Evolutionary conservation across 139 green algal genomes (phyloP), one percentile per base, ranked within the genome.

Genomic region (Coccomyxa sp.): DNA sequence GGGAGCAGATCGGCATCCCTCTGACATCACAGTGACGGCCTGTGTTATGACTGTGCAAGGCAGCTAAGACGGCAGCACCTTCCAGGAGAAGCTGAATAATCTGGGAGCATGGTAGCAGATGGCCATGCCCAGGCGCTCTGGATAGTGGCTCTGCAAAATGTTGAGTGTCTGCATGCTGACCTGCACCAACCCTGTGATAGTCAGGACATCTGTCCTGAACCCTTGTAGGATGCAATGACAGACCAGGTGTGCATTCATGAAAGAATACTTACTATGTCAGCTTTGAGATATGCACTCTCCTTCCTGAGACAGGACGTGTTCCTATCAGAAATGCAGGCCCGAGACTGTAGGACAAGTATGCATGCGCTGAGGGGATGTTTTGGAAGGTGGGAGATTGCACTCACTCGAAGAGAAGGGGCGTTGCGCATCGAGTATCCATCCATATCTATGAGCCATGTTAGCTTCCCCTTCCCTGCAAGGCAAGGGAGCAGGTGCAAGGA

Each of bases 1-100:
- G 18, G 12, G 55, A 64, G 8, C 24, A 58, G 0, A n/a, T 7
- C 72, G 55, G 35, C 29, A 33, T 50, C 16, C 71, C 0, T 58
- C 73, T 39, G 18, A 31, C 5, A 64, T 64, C 18, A 6, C 50
- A 18, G 50, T n/a, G n/a, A n/a, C 50, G 27, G 2, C 27, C 18
- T 6, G 35, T 37, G 0, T 36, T 69, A n/a, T 24, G 54, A 80
- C 5, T 64, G 5, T 64, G 50, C 22, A 31, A 64, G 27, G 41
- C 8, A 58, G 39, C 27, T 14, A 24, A 40, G 0, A 50, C 40
- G 16, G 27, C 29, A 78, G 2, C 39, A 93, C 88, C 86, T 89
- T 93, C 91, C 89, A 97, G 9, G 87, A 91, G 27, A 95, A 39
- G 34, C 84, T 82, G 86, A 97, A 97, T 0, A 97, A 70, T 9